Percentiles rank a stretch among this genome's conserved stretches.
These are phyloP conservation scores for Sanguinoderma infundibulare DNA, from an alignment of 1,284 basidiomycete genomes.

Conservation along the genomic window DNA sequence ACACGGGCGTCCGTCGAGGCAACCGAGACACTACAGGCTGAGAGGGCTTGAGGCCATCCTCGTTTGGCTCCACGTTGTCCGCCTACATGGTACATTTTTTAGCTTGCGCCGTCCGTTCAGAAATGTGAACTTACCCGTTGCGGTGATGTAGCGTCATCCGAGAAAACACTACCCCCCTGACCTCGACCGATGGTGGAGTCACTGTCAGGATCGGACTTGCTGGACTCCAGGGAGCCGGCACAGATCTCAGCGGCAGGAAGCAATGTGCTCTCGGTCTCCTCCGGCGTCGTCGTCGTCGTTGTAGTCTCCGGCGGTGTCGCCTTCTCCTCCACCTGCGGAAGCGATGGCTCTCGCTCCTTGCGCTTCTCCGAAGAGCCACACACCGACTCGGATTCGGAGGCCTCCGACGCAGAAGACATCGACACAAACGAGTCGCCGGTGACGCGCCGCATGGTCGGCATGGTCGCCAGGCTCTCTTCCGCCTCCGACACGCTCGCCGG, in stretches of 20 bases:
- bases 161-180: constrained; percentile 41
- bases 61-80: neutral
- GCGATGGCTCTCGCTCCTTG: constrained; percentile 3
- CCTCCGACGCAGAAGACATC: constrained; percentile 54
- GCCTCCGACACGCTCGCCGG: constrained; percentile 78
- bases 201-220: constrained; percentile 68
- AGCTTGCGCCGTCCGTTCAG: no score
- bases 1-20: constrained; percentile 64
- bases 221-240: neutral
- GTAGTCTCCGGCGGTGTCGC: constrained; percentile 5
- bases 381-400: constrained; percentile 50
- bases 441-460: constrained; percentile 44
- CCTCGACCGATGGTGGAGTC: constrained; percentile 90
- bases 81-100: neutral
- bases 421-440: constrained; percentile 62
- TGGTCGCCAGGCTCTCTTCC: constrained; percentile 58
- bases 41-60: constrained; percentile 6
- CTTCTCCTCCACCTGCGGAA: constrained; percentile 9
- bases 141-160: constrained; percentile 30
- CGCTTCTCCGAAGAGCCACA: constrained; percentile 29
- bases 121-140: constrained; percentile 30
- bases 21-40: constrained; percentile 58
- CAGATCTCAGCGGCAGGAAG: constrained; percentile 17
- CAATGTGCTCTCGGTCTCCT: constrained; percentile 2
- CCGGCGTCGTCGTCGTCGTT: neutral